These are phyloP conservation scores for Cryoendolithus antarcticus DNA, from an alignment of 2,329 filamentous ascomycete species.

Conservation along the genomic window DNA sequence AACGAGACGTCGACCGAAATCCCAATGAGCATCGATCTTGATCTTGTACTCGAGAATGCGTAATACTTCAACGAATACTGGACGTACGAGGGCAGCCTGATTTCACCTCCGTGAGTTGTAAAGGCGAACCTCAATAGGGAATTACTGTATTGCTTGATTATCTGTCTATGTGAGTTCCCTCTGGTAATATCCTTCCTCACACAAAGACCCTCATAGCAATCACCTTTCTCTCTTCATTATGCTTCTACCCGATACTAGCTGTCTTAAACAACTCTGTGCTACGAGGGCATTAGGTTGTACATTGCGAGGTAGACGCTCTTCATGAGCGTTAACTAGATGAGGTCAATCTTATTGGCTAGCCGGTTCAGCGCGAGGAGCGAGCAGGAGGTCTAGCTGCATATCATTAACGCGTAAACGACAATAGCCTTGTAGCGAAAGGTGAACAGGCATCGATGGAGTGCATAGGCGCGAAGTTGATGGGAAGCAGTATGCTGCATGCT, in stretches of 20 bases:
- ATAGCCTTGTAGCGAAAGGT: too few relatives aligned
- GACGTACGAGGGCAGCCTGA: slow-evolving; percentile 38
- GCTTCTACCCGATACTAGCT: too few relatives aligned
- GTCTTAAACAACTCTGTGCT: slow-evolving; percentile 9
- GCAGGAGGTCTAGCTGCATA: slow-evolving; percentile 37
- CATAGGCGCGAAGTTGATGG: too few relatives aligned
- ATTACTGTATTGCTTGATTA: too few relatives aligned
- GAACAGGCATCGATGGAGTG: too few relatives aligned
- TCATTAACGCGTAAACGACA: slow-evolving; percentile 27
- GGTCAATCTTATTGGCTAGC: slow-evolving; percentile 31
- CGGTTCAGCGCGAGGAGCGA: slow-evolving; percentile 33
- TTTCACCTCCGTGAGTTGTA: slow-evolving; percentile 29
- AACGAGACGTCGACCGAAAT: slow-evolving; percentile 6
- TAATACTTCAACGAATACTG: slow-evolving; percentile 33
- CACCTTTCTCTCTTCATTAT: too few relatives aligned
- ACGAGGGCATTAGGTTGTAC: slow-evolving; percentile 36
- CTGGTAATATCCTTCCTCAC: too few relatives aligned
- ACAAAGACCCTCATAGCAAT: too few relatives aligned
- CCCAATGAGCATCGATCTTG: slow-evolving; percentile 19
- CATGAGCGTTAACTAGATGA: slow-evolving; percentile 36
- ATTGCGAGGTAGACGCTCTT: slow-evolving; percentile 30
- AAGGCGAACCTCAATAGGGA: too few relatives aligned
- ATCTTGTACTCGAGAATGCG: slow-evolving; percentile 25
- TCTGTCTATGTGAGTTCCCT: too few relatives aligned
- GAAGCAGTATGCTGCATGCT: too few relatives aligned